phyloP scores from a whole-genome alignment of 306 rosid species.

The Vicia faba region DNA sequence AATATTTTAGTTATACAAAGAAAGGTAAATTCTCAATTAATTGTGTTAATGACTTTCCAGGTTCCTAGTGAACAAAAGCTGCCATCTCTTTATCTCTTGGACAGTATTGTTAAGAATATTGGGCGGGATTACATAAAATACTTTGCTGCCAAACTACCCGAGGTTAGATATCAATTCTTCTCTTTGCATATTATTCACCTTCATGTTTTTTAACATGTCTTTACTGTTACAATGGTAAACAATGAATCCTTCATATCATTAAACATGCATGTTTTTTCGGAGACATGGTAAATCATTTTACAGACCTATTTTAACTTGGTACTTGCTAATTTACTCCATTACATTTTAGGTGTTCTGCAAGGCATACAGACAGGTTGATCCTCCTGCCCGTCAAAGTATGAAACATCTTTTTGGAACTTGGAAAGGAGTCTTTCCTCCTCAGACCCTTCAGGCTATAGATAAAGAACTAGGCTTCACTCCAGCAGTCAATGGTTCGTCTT shows the following conservation, averaged over 20 bases:
- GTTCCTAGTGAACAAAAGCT: conserved; percentile 91
- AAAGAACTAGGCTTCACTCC: conserved; percentile 75
- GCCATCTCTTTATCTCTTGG: conserved; percentile 91
- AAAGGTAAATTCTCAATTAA: conserved; percentile 32
- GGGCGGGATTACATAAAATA: conserved; percentile 84
- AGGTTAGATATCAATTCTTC: conserved; percentile 62
- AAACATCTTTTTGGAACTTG: conserved; percentile 97
- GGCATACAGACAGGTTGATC: conserved; percentile 81
- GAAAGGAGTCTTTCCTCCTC: conserved; percentile 90
- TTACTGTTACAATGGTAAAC: neutral
- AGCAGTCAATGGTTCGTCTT: conserved; percentile 58
- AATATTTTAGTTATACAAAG: conserved; percentile 7
- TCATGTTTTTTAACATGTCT: neutral
- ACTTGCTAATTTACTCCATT: conserved; percentile 32
- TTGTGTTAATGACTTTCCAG: conserved; percentile 54
- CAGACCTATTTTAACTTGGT: conserved; percentile 26
- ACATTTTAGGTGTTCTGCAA: conserved; percentile 82
- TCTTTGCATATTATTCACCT: neutral
- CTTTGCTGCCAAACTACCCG: conserved; percentile 81
- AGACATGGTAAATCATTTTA: neutral
- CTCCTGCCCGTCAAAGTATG: conserved; percentile 74
- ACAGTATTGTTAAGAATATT: conserved; percentile 95
- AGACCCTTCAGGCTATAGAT: conserved; percentile 74
- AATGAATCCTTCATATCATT: neutral
- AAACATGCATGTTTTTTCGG: neutral